phyloP scores from a whole-genome alignment of 768 basidiomycete genomes.

The Russula lepida region DNA sequence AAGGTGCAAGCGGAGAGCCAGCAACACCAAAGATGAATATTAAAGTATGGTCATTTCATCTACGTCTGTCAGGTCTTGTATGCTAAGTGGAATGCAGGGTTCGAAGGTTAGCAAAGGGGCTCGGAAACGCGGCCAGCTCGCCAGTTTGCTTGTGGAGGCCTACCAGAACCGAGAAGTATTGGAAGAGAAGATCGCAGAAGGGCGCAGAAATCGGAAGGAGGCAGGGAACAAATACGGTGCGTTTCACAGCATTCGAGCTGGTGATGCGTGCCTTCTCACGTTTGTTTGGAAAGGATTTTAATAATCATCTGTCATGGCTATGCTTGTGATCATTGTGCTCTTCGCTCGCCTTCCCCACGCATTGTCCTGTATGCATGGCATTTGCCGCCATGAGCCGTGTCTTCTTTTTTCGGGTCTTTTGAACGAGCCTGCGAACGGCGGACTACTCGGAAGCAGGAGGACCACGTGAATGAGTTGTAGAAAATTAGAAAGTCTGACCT shows the following conservation, averaged over 20 bases:
- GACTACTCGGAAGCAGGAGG: neutral
- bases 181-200: conserved; percentile 80
- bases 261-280: neutral
- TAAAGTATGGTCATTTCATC: conserved; percentile 39
- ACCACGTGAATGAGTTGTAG: too few relatives aligned
- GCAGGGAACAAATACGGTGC: conserved; percentile 88
- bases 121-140: conserved; percentile 65
- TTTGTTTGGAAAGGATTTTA: conserved; percentile 8
- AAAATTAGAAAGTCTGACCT: too few relatives aligned
- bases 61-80: neutral
- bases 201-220: conserved; percentile 75
- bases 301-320: neutral
- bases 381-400: neutral
- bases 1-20: conserved; percentile 44
- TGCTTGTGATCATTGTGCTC: neutral
- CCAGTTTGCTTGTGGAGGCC: conserved; percentile 73
- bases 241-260: conserved; percentile 20
- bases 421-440: neutral
- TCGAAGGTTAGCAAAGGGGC: conserved; percentile 66
- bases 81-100: conserved; percentile 35
- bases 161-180: conserved; percentile 75
- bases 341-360: neutral
- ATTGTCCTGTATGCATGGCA: neutral
- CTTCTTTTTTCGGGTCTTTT: neutral
- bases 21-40: conserved; percentile 77